phyloP scores from a whole-genome alignment of 768 basidiomycete genomes.

The Pseudohyphozyma bogoriensis region DNA sequence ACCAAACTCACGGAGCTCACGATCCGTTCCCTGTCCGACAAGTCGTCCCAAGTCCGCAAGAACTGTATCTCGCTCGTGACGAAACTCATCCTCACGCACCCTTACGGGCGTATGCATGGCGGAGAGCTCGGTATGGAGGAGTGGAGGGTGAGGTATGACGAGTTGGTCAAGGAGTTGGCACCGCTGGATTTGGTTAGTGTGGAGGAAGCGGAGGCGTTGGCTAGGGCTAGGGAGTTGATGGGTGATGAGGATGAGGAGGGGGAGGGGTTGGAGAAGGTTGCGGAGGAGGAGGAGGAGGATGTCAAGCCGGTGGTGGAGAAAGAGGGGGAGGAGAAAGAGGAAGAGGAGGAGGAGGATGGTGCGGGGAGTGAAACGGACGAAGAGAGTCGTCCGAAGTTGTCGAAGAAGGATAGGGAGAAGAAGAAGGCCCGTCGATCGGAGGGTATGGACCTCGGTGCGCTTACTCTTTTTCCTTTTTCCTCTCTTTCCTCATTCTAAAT shows the following conservation, averaged over 20 bases:
- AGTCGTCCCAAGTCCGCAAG: slow-evolving; percentile 77
- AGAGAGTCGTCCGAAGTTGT: slow-evolving; percentile 23
- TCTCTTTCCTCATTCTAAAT: no score
- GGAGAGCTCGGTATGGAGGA: slow-evolving; percentile 61
- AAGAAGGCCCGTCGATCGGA: slow-evolving; percentile 58
- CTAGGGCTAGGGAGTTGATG: slow-evolving; percentile 38
- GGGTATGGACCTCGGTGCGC: slow-evolving; percentile 37
- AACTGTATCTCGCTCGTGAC: slow-evolving; percentile 64
- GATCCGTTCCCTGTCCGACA: slow-evolving; percentile 74
- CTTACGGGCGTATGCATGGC: slow-evolving; percentile 73
- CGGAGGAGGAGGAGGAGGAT: slow-evolving; percentile 41
- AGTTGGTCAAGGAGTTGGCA: slow-evolving; percentile 54
- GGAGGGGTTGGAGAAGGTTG: slow-evolving; percentile 33
- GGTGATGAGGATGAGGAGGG: slow-evolving; percentile 49
- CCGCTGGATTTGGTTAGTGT: slow-evolving; percentile 51
- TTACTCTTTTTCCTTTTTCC: no score
- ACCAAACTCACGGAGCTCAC: slow-evolving; percentile 65
- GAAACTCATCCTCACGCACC: slow-evolving; percentile 72
- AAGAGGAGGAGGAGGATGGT: slow-evolving; percentile 37
- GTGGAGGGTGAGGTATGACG: slow-evolving; percentile 64
- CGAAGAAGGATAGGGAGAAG: slow-evolving; percentile 40
- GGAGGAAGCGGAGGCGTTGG: slow-evolving; percentile 46
- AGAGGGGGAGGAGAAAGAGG: slow-evolving; percentile 37
- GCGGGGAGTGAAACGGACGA: slow-evolving; percentile 32
- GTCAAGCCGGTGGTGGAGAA: slow-evolving; percentile 39